A percentile compares a stretch with the other conserved stretches of the same genome.
Conservation (phyloP, 2,329 filamentous ascomycete species). For the Trichophyton schoenleinii region DNA sequence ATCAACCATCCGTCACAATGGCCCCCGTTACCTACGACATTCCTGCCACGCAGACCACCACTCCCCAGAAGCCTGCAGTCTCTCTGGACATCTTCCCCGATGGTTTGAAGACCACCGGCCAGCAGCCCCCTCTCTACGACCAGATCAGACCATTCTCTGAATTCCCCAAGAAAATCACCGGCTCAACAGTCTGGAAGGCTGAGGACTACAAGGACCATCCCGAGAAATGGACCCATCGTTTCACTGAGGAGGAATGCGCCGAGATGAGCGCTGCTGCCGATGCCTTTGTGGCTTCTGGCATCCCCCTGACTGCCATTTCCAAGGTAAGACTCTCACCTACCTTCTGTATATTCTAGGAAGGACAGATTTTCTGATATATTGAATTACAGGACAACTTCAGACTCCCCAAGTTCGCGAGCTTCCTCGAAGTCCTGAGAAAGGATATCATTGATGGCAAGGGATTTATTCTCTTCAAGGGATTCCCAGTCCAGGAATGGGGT, state of each 20-base stretch:
- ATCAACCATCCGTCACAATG: slow-evolving; percentile 8
- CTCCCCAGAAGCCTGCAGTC: neutral
- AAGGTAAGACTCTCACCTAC: slow-evolving; percentile 29
- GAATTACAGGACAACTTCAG: slow-evolving; percentile 43
- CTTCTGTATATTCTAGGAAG: too few relatives aligned
- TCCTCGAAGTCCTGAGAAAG: slow-evolving; percentile 45
- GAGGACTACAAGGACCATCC: slow-evolving; percentile 51
- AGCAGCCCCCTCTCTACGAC: slow-evolving; percentile 57
- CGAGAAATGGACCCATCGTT: slow-evolving; percentile 60
- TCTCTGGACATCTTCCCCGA: slow-evolving; percentile 44
- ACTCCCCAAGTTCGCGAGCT: slow-evolving; percentile 44
- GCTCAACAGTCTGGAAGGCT: slow-evolving; percentile 59
- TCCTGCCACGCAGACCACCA: slow-evolving; percentile 1
- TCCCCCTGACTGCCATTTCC: slow-evolving; percentile 58
- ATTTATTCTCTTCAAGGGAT: slow-evolving; percentile 78
- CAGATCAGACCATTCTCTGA: slow-evolving; percentile 52
- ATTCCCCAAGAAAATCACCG: slow-evolving; percentile 59
- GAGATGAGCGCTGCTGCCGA: slow-evolving; percentile 58
- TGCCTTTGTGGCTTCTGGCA: slow-evolving; percentile 52
- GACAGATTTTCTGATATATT: neutral
- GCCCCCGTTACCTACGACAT: slow-evolving; percentile 13
- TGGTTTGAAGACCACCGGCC: slow-evolving; percentile 56
- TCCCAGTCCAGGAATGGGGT: slow-evolving; percentile 65
- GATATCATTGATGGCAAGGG: slow-evolving; percentile 74
- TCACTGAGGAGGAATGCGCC: slow-evolving; percentile 52